Evolutionary conservation across 2,329 filamentous ascomycete species (phyloP), one percentile per base, ranked within the genome.

Genomic region (Aotearoamyces nothofagi): DNA sequence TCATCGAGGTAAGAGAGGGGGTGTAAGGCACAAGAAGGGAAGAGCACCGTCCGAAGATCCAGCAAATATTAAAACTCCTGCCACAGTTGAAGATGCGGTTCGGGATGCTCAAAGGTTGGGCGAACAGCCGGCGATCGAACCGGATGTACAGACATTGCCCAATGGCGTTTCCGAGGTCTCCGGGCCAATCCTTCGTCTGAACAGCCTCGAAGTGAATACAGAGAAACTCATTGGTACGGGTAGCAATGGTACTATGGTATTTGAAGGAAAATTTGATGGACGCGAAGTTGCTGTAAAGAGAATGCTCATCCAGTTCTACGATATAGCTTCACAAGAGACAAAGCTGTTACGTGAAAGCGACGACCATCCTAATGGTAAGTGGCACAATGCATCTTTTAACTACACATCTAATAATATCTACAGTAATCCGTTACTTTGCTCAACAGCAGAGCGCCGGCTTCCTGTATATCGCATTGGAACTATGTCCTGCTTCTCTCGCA

Each of bases 211-310:
- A 40, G 71, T 78, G 29, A 64, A 77, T 37, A 65, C 66, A 24
- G 65, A 74, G 25, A 59, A 66, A 41, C 66, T 75, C 38, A 59
- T 78, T 16, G 73, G 73, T 13, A 77, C 82, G 34, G 90, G 90
- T 31, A 96, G 87, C 51, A 92, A 94, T 47, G 90, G 90, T n/a
- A 98, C 90, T 0, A 74, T 92, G 30, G 90, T 98, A 1, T 96
- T 90, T 51, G 78, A 82, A 27, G 90, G 90, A n/a, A 81, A 76
- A 30, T 96, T 92, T 50, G 90, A 92, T 50, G 84, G 84, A 14
- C 77, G 86, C 28, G 78, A 86, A 24, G 87, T 98, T 15, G 90
- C 90, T 1, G 83, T 98, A 26, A 98, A 98, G 61, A 74, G 90
- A 17, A 92, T 98, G 83, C 63, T 96, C 35, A 82, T 87, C 17